phyloP scores from a whole-genome alignment of 225 moss, liverwort and hornwort genomes.

The Rhytidiadelphus loreus region DNA sequence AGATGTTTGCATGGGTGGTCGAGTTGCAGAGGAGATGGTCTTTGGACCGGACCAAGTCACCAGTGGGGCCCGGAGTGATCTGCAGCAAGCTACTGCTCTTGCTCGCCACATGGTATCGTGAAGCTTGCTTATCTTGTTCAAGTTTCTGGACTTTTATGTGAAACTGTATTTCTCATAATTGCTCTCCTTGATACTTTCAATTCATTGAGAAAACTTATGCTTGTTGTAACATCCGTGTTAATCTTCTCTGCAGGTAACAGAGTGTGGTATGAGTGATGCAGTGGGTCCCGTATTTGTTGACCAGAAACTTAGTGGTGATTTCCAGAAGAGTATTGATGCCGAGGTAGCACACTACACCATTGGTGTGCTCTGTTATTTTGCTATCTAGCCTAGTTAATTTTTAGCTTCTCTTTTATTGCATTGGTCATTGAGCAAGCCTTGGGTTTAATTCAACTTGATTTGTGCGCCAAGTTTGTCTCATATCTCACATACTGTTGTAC shows the following conservation, averaged over 20 bases:
- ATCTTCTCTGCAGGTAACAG: conserved; percentile 65
- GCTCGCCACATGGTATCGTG: conserved; percentile 87
- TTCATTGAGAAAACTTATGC: neutral
- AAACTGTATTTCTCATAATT: neutral
- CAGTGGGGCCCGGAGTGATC: conserved; percentile 96
- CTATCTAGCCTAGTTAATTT: neutral
- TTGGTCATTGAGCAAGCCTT: neutral
- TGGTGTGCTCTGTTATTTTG: neutral
- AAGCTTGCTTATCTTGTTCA: neutral
- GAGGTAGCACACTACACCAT: conserved; percentile 42
- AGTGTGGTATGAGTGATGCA: conserved; percentile 96
- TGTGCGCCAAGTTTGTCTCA: neutral
- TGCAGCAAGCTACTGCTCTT: conserved; percentile 97
- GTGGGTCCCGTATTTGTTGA: conserved; percentile 95
- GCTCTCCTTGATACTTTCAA: neutral
- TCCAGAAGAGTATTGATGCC: conserved; percentile 96
- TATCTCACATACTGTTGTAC: neutral
- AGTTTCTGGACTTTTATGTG: neutral
- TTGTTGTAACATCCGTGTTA: neutral
- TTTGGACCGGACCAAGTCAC: conserved; percentile 95
- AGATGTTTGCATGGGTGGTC: conserved; percentile 99
- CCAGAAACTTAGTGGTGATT: conserved; percentile 84
- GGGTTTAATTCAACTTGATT: neutral
- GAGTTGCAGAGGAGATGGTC: conserved; percentile 95
- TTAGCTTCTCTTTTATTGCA: neutral